These are phyloP conservation scores for Candida maltosa DNA, from an alignment of 805 yeast genomes.

Conservation along the genomic window DNA sequence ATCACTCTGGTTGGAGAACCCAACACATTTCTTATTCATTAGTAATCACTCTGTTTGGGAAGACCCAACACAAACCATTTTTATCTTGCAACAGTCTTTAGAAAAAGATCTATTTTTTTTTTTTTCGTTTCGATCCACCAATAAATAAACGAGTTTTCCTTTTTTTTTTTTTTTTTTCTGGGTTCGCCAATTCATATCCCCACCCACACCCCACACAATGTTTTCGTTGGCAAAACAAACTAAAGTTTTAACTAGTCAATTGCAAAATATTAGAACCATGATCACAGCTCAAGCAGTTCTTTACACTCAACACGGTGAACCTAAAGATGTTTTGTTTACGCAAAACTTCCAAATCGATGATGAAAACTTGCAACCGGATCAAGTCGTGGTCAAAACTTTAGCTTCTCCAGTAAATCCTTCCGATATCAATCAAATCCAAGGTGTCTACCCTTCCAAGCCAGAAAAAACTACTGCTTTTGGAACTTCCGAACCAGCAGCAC, in stretches of 20 bases:
- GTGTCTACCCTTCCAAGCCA: slow-evolving; percentile 45
- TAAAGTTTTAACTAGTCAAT: slow-evolving; percentile 7
- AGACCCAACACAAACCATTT: too few relatives aligned
- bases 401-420: slow-evolving; percentile 44
- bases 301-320: slow-evolving; percentile 67
- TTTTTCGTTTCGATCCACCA: too few relatives aligned
- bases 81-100: too few relatives aligned
- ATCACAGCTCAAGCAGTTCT: slow-evolving; percentile 63
- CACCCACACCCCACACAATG: too few relatives aligned
- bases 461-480: slow-evolving; percentile 52
- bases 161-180: too few relatives aligned
- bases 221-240: neutral
- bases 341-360: slow-evolving; percentile 52
- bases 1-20: too few relatives aligned
- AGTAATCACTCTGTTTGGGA: too few relatives aligned
- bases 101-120: too few relatives aligned
- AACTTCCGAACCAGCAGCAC: slow-evolving; percentile 62
- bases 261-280: slow-evolving; percentile 34
- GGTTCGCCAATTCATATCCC: too few relatives aligned
- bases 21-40: too few relatives aligned
- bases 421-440: slow-evolving; percentile 45
- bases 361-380: slow-evolving; percentile 34
- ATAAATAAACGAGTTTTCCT: too few relatives aligned
- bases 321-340: slow-evolving; percentile 49
- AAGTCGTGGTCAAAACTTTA: slow-evolving; percentile 32